Base-by-base conservation (phyloP, 805 yeast genomes). In the Candida qinlingensis region DNA sequence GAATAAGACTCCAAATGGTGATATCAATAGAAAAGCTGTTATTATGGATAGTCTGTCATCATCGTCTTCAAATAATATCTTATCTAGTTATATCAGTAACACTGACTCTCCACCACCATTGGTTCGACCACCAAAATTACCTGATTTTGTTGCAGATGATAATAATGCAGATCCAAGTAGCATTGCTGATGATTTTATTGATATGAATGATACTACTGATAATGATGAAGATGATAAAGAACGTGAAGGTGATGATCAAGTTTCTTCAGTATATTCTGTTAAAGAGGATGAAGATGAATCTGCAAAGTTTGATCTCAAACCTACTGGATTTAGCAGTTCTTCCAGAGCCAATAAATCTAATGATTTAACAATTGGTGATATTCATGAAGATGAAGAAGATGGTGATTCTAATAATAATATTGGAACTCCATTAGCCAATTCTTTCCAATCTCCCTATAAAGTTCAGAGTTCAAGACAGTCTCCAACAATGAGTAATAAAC, bases 101-200 rank as follows among this genome's bases (percentile, higher is more conserved):
- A 53, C 53, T 4, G 56, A 60, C 8, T 60, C 64, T 29, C 59
- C 59, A 3, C 59, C 56, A 41, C 63, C 59, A 26, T 39, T 41
- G 19, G 28, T 51, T 6, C 49, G 54, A 8, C 53, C 54, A 11
- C 58, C 61, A 31, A 42, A 44, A 28, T 29, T 51, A 13, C 55
- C 58, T 4, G 34, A 31, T 8, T 3, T 25, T 9, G 51, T 36
- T 34, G 50, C 41, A n/a, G 58, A 49, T 40, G 53, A 48, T 34
- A 42, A 52, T 45, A 47, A 50, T 53, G 47, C 42, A 19, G 55
- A 53, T 34, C 36, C 9, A 10, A 43, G 11, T n/a, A 47, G 42
- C 27, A 54, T 48, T 13, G 56, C 46, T 31, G 64, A 58, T 31
- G 52, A 49, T 40, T 56, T 53, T 35, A 50, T 56, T n/a, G 59